These are phyloP conservation scores for Cerrena zonata DNA, from an alignment of 1,284 basidiomycete species.

Conservation along the genomic window DNA sequence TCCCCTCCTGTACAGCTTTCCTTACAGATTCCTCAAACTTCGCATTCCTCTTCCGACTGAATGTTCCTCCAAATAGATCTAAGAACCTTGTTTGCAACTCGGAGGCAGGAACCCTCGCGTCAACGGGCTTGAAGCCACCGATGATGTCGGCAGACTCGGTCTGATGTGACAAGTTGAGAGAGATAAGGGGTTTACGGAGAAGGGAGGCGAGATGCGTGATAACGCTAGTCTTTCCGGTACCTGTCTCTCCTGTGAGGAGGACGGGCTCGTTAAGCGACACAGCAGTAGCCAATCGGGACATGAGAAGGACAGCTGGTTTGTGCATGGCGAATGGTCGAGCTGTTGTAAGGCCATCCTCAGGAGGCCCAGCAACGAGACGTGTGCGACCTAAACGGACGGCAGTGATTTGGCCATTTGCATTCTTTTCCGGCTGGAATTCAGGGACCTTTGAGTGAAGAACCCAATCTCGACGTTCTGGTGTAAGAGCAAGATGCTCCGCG, in stretches of 20 bases:
- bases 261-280: slow-evolving; percentile 78
- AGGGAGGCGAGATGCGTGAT: slow-evolving; percentile 83
- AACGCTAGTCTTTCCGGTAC: slow-evolving; percentile 95
- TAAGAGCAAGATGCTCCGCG: slow-evolving; percentile 63
- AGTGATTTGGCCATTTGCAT: slow-evolving; percentile 52
- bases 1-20: slow-evolving; percentile 77
- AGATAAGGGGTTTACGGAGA: slow-evolving; percentile 75
- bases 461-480: slow-evolving; percentile 53
- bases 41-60: slow-evolving; percentile 86
- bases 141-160: slow-evolving; percentile 93
- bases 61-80: slow-evolving; percentile 82
- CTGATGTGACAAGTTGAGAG: slow-evolving; percentile 93
- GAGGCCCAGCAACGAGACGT: slow-evolving; percentile 41
- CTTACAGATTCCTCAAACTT: slow-evolving; percentile 81
- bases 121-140: slow-evolving; percentile 93
- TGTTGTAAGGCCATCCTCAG: slow-evolving; percentile 31
- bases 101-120: slow-evolving; percentile 74
- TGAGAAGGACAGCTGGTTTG: slow-evolving; percentile 73
- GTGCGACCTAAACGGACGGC: slow-evolving; percentile 57
- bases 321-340: slow-evolving; percentile 84
- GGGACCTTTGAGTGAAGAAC: slow-evolving; percentile 58
- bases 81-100: slow-evolving; percentile 75
- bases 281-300: slow-evolving; percentile 79
- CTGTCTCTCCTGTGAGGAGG: slow-evolving; percentile 94
- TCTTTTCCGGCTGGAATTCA: slow-evolving; percentile 62